Evolutionary conservation across 306 rosid genomes (phyloP), one percentile per base, ranked within the genome.

Genomic region (Cucurbita argyrosperma): DNA sequence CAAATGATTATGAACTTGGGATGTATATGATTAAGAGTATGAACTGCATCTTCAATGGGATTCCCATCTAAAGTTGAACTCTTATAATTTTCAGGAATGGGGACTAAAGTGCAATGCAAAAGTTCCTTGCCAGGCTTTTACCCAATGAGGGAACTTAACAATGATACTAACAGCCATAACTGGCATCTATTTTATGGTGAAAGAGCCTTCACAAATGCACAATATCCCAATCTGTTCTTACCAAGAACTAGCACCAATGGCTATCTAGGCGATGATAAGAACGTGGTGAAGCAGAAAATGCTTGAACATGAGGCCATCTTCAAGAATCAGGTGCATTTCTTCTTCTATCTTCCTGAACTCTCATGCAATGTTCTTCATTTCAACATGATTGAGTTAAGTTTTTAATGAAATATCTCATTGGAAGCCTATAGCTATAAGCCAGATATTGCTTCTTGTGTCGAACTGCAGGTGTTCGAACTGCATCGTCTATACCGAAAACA

Each of bases 61-160:
- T 30, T 59, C 35, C 35, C 4, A 2, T 4, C 35, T 30, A 30
- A 30, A 30, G 35, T 30, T 30, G 49, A 63, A 39, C 9, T 19
- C 14, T 37, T 15, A 16, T 59, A 8, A 74, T 51, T 76, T 76
- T 72, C 79, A 88, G 92, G 95, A 77, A 94, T 94, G 99, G 99
- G 97, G 83, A 91, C 99, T 69, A 89, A 89, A 87, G 90, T 94
- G 80, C 96, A 94, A 77, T 85, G 72, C 64, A 86, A 86, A 80
- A 82, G 83, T 79, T 79, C 81, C 81, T 74, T 84, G 66, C 92
- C 92, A 13, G 96, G 91, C 71, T 83, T 88, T 79, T 83, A 82
- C 87, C 83, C 97, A 61, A 87, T 91, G 90, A 88, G 91, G 86
- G 99, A 91, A 87, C 96, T 94, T 74, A 94, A 88, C 49, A 92